phyloP scores from a whole-genome alignment of 352 stramenopile genomes.

The Stramenopiles sp. region DNA sequence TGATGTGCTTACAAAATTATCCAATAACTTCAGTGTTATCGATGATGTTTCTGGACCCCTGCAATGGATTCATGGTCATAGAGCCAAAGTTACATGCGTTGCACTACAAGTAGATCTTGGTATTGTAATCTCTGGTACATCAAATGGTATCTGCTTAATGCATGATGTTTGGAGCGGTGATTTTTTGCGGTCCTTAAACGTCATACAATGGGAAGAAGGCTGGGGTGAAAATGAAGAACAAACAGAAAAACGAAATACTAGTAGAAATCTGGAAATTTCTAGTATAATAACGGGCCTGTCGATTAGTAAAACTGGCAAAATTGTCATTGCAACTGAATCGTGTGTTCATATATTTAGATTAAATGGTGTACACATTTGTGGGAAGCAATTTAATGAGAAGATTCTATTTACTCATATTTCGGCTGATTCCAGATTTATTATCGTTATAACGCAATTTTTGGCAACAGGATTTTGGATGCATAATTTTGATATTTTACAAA shows the following conservation, averaged over 20 bases:
- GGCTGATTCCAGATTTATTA: neutral
- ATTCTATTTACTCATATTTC: neutral
- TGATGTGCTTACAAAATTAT: neutral
- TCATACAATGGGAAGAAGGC: neutral
- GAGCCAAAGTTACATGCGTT: neutral
- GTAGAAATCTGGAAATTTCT: neutral
- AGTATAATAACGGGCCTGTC: neutral
- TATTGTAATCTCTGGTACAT: neutral
- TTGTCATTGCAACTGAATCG: neutral
- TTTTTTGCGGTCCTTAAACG: neutral
- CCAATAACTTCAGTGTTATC: neutral
- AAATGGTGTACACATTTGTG: neutral
- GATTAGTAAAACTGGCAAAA: neutral
- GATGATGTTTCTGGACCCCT: neutral
- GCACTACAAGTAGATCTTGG: neutral
- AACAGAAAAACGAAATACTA: neutral
- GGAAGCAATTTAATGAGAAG: neutral
- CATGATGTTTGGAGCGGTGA: neutral
- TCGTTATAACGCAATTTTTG: neutral
- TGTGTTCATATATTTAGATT: neutral
- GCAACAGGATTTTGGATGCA: neutral
- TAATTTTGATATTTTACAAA: neutral
- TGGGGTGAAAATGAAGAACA: neutral
- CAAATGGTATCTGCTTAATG: neutral
- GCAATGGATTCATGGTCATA: neutral